These are phyloP conservation scores for Mycena galopus DNA, from an alignment of 768 basidiomycete species.

Conservation along the genomic window DNA sequence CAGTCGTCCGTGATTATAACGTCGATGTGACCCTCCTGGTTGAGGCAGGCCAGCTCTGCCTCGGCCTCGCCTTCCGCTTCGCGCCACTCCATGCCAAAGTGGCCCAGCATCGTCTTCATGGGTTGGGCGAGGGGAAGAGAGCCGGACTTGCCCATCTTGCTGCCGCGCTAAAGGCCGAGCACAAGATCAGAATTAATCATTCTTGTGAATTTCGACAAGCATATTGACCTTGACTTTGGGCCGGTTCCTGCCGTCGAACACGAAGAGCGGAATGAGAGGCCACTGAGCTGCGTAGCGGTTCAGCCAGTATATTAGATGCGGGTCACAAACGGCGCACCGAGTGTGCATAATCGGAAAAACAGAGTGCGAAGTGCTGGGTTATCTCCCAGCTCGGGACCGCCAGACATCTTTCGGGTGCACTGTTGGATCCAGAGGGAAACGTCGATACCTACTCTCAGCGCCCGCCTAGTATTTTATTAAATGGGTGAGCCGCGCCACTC, in stretches of 20 bases:
- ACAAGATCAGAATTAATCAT: too few species aligned
- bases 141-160: conserved; percentile 57
- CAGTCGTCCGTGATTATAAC: conserved; percentile 12
- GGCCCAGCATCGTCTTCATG: conserved; percentile 68
- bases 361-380: conserved; percentile 87
- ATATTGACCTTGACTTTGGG: conserved; percentile 68
- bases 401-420: conserved; percentile 46
- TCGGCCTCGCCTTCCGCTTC: conserved; percentile 39
- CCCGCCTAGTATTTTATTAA: conserved; percentile 67
- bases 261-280: conserved; percentile 77
- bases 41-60: conserved; percentile 7
- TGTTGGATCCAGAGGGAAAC: conserved; percentile 87
- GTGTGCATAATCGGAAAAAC: conserved; percentile 72
- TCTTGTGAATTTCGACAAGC: too few species aligned
- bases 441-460: conserved; percentile 75
- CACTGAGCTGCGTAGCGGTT: conserved; percentile 33
- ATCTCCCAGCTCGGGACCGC: conserved; percentile 76
- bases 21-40: not conserved
- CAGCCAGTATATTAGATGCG: not conserved
- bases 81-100: conserved; percentile 66
- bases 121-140: conserved; percentile 57
- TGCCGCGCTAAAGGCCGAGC: conserved; percentile 43
- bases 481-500: conserved; percentile 58
- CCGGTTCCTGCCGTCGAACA: conserved; percentile 80
- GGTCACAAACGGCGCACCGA: conserved; percentile 51